A percentile compares a stretch with the other conserved stretches of the same genome.
These are phyloP conservation scores for Fusarium sarcochroum DNA, from an alignment of 2,329 filamentous ascomycete genomes.

Conservation along the genomic window DNA sequence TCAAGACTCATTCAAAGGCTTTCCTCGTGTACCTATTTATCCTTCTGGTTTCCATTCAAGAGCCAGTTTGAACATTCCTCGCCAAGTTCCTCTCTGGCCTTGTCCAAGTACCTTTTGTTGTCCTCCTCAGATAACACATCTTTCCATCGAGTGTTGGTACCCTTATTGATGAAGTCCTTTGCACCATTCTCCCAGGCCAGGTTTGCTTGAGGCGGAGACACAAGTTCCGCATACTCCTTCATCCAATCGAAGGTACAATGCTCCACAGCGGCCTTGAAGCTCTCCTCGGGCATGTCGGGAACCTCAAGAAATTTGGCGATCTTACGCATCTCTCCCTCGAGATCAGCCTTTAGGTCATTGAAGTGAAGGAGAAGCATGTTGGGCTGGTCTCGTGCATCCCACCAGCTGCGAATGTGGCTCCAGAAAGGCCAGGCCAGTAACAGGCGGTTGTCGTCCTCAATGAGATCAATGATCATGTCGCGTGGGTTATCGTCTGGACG, in stretches of 20 bases:
- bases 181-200: constrained; percentile 18
- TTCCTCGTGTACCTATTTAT: no score
- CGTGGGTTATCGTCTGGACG: neutral
- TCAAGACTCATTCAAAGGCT: no score
- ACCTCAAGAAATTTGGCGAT: constrained; percentile 6
- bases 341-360: constrained; percentile 21
- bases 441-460: constrained; percentile 4
- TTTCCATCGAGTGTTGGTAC: constrained; percentile 9
- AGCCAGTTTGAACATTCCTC: constrained; percentile 13
- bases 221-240: constrained; percentile 3
- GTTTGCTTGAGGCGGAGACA: constrained; percentile 3
- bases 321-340: neutral
- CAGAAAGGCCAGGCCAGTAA: constrained; percentile 17
- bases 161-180: constrained; percentile 14
- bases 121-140: constrained; percentile 5
- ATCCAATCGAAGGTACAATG: constrained; percentile 29
- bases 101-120: neutral
- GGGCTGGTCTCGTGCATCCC: neutral
- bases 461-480: constrained; percentile 6
- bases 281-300: constrained; percentile 1
- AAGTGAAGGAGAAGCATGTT: constrained; percentile 14
- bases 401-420: constrained; percentile 25
- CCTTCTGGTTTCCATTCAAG: neutral
- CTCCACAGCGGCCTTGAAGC: constrained; percentile 1
- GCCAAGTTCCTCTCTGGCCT: neutral